Base-by-base conservation (phyloP, 2,329 filamentous ascomycete species). In the Penicillium psychrosexuale region DNA sequence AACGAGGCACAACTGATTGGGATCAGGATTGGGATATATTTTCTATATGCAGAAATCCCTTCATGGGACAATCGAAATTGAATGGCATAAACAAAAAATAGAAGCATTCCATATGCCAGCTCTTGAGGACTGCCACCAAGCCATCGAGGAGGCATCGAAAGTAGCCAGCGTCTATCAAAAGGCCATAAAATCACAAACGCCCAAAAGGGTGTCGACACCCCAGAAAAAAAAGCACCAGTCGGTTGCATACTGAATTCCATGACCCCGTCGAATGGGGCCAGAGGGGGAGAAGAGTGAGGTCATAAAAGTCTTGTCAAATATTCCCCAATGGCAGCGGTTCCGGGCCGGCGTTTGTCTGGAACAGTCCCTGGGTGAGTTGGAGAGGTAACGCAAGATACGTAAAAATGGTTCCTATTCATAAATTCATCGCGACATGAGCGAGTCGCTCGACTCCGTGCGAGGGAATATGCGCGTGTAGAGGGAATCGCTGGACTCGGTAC, bases 401-500 rank as follows among this genome's bases (percentile, higher is more conserved):
- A 30, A 36, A 28, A 40, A 13, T 8, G 22, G 13, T 44, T 51
- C 33, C 47, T 37, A 28, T 47, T 54, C 44, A 52, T 55, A 51
- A 51, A 27, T 56, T 65, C 65, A 71, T 60, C 69, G 58, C 53
- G 64, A 64, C 68, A 72, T 69, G 52, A 72, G 65, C 15, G 70
- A 72, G 42, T 72, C 70, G 61, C 69, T 72, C 5, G 70, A 72
- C 55, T 71, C 69, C 2, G 66, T 70, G 22, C 70, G 61, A 19
- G 69, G 70, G 64, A 72, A 72, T 28, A 71, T 67, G 43, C 70
- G 64, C 15, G 69, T 68, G 53, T 71, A 70, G 39, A 72, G 54
- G 40, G 69, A 72, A 52, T 72, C 69, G 60, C 63, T 72, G 5
- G 70, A 72, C 56, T 72, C 69, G 46, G 67, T 70, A 37, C 70